These are phyloP conservation scores for Podospora sp. DNA, from an alignment of 495 filamentous ascomycete species.

Conservation along the genomic window DNA sequence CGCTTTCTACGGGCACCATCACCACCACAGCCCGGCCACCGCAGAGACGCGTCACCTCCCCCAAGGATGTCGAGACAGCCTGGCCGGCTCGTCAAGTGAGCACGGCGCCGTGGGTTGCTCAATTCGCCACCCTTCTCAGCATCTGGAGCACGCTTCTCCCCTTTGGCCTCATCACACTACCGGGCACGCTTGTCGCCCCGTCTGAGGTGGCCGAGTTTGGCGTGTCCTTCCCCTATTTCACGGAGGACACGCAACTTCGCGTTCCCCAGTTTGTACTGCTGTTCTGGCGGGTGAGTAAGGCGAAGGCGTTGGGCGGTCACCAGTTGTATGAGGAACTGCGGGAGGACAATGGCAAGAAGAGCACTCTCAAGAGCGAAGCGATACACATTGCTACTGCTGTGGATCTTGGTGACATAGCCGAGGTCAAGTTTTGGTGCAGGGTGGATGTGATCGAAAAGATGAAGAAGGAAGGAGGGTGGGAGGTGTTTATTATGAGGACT, in stretches of 20 bases:
- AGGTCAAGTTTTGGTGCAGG: conserved; percentile 35
- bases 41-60: conserved; percentile 12
- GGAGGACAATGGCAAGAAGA: not conserved
- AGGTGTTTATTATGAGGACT: conserved; percentile 29
- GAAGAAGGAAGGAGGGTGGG: conserved; percentile 29
- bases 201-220: conserved; percentile 33
- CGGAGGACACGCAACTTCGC: conserved; percentile 1
- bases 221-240: conserved; percentile 21
- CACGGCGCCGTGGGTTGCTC: conserved; percentile 33
- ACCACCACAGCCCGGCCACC: conserved; percentile 36
- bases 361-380: conserved; percentile 27
- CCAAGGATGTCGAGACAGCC: conserved; percentile 20
- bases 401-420: conserved; percentile 24
- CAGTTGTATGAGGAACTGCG: too few species aligned
- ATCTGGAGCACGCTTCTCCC: conserved; percentile 37
- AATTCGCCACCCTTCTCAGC: conserved; percentile 36
- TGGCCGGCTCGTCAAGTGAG: conserved; percentile 26
- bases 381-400: conserved; percentile 34
- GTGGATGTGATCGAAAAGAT: conserved; percentile 33
- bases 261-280: conserved; percentile 34
- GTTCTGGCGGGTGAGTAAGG: conserved; percentile 32
- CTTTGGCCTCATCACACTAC: conserved; percentile 31
- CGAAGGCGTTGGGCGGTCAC: too few species aligned
- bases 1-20: conserved; percentile 30
- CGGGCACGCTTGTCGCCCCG: conserved; percentile 25